Conservation (phyloP, 495 filamentous ascomycete genomes). For the Annulohypoxylon bovei region DNA sequence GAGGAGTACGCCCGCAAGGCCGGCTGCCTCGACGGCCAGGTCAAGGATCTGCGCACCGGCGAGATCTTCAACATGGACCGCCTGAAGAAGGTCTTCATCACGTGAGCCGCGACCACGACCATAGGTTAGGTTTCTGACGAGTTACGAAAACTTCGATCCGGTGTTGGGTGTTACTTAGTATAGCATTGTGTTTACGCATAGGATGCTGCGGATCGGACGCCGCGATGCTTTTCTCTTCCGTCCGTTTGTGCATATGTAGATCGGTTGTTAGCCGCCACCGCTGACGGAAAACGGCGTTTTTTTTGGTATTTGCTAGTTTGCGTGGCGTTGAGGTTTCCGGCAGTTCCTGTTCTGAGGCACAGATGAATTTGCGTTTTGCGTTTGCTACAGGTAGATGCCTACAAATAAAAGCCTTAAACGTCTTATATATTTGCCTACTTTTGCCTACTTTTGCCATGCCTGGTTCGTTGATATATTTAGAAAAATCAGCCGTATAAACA, state of each 20-base stretch:
- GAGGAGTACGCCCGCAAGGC: conserved; percentile 79
- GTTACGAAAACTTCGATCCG: neutral
- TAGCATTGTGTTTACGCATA: too few relatives aligned
- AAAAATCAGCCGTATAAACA: too few relatives aligned
- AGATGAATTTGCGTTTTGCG: neutral
- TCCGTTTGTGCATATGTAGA: neutral
- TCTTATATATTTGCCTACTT: neutral
- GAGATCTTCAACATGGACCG: conserved; percentile 67
- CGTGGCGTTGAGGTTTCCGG: neutral
- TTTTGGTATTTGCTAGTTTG: neutral
- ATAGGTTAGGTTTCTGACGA: neutral
- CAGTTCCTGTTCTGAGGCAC: neutral
- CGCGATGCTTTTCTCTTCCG: neutral
- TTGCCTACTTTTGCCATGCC: too few relatives aligned
- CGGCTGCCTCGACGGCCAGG: conserved; percentile 66
- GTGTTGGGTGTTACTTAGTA: neutral
- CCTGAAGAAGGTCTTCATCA: conserved; percentile 90
- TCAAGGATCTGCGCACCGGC: conserved; percentile 85
- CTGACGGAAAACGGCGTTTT: neutral
- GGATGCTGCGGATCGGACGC: neutral
- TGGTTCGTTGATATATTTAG: neutral
- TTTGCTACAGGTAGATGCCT: neutral
- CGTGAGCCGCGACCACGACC: conserved; percentile 34
- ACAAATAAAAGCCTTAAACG: neutral
- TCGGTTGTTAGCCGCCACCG: neutral